Base-by-base conservation (phyloP, 345 rosid species). In the Mallotus nudiflorus region DNA sequence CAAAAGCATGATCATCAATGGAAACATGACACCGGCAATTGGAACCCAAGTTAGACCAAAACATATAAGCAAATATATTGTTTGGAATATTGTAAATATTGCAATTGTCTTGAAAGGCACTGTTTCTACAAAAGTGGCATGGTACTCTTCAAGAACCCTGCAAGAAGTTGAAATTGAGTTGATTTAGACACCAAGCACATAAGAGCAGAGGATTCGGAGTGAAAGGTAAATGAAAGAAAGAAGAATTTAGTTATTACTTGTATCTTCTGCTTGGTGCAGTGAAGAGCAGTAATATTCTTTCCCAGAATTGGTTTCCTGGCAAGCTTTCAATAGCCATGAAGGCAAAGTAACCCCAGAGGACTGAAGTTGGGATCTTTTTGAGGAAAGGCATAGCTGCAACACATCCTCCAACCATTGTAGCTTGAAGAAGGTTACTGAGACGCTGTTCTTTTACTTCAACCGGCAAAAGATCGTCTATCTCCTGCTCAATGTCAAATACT, bases 301-400 rank as follows among this genome's bases (percentile, higher is more conserved):
- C 81, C 81, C 81, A 73, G 35, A 77, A 77, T 31, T 73, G 74
- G 33, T 77, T 77, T 0, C 81, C 81, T 18, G 81, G 81, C 56
- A 77, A 57, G 40, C 81, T 73, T 65, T 77, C 81, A 50, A 73
- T 77, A 6, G 81, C 77, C 77, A 77, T 77, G 70, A 77, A 77
- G 0, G 81, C 81, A 55, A 77, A 64, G 49, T 73, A 77, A 14
- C 81, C 81, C 81, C 77, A 77, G 4, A 77, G 81, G 9, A 77
- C 81, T 24, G 81, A 77, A 18, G 81, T 77, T 25, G 81, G 77
- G 18, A 77, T 77, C 77, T 15, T 77, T 73, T 77, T 77, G 49
- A 77, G 81, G 31, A 77, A 63, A 28, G 81, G 81, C 81, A 77
- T 77, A 8, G 81, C 81, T 18, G 81, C 81, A 22, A 73, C 63